phyloP scores from a whole-genome alignment of 257 asterid species.

The Solanum appendiculatum region DNA sequence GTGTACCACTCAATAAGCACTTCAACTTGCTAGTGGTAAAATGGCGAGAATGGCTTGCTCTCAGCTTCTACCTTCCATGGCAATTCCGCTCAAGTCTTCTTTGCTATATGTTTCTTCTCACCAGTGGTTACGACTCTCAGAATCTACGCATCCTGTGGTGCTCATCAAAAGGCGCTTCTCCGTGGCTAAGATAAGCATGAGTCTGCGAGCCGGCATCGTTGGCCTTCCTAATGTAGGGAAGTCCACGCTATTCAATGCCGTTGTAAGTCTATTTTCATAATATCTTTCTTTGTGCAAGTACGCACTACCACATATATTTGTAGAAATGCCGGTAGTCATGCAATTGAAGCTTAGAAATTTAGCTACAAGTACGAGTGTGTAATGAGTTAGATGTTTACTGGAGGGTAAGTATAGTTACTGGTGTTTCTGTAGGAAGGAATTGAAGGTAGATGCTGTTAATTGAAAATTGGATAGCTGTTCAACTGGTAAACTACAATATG shows the following conservation, averaged over 20 bases:
- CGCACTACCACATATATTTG: background rate
- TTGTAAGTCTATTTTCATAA: slow-evolving; percentile 35
- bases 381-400: background rate
- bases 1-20: background rate
- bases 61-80: slow-evolving; percentile 48
- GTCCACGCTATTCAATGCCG: slow-evolving; percentile 96
- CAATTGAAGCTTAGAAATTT: background rate
- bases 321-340: background rate
- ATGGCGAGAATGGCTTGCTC: slow-evolving; percentile 73
- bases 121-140: slow-evolving; percentile 37
- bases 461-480: background rate
- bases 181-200: slow-evolving; percentile 74
- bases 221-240: slow-evolving; percentile 98
- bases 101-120: slow-evolving; percentile 8
- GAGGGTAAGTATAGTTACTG: background rate
- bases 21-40: background rate
- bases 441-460: background rate
- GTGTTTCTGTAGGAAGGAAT: background rate
- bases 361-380: background rate
- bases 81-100: slow-evolving; percentile 33
- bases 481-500: background rate
- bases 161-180: slow-evolving; percentile 44
- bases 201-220: slow-evolving; percentile 89
- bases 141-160: slow-evolving; percentile 26
- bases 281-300: background rate